phyloP scores from a whole-genome alignment of 352 stramenopile genomes.

The Pythium apleroticum region DNA sequence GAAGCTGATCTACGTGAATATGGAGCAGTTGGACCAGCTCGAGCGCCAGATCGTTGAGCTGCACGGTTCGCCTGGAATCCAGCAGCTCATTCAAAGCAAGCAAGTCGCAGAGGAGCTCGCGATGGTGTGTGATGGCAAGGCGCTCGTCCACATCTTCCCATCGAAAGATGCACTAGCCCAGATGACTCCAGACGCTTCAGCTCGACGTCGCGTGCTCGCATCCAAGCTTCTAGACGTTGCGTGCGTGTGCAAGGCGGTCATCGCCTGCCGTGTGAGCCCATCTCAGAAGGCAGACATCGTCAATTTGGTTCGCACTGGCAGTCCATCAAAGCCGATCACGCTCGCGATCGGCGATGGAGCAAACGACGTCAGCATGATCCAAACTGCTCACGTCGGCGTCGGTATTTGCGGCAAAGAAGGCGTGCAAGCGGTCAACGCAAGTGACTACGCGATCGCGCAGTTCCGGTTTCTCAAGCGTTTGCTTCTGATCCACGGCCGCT shows the following conservation, averaged over 20 bases:
- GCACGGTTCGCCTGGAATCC: slow-evolving; percentile 9
- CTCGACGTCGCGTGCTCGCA: not conserved
- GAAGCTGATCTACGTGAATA: slow-evolving; percentile 67
- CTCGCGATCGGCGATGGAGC: slow-evolving; percentile 93
- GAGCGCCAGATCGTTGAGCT: slow-evolving; percentile 51
- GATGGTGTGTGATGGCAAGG: slow-evolving; percentile 67
- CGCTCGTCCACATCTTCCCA: not conserved
- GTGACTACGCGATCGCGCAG: slow-evolving; percentile 92
- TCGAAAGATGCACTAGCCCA: not conserved
- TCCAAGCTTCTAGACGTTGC: slow-evolving; percentile 55
- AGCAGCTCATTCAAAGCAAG: slow-evolving; percentile 41
- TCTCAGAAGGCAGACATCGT: slow-evolving; percentile 84
- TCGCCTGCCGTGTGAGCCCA: slow-evolving; percentile 81
- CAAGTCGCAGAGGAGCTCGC: slow-evolving; percentile 38
- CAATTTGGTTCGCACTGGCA: slow-evolving; percentile 65
- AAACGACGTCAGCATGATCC: slow-evolving; percentile 96
- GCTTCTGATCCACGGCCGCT: slow-evolving; percentile 96
- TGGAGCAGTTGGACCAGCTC: slow-evolving; percentile 40
- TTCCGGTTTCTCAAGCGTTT: slow-evolving; percentile 94
- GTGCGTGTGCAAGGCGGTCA: slow-evolving; percentile 63
- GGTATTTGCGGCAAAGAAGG: slow-evolving; percentile 92
- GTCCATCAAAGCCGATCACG: slow-evolving; percentile 68
- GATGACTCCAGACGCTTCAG: not conserved
- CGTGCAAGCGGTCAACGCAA: slow-evolving; percentile 90
- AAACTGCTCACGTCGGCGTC: slow-evolving; percentile 92